Base-by-base conservation (phyloP, 2,329 filamentous ascomycete genomes). In the Blastomyces gilchristii region DNA sequence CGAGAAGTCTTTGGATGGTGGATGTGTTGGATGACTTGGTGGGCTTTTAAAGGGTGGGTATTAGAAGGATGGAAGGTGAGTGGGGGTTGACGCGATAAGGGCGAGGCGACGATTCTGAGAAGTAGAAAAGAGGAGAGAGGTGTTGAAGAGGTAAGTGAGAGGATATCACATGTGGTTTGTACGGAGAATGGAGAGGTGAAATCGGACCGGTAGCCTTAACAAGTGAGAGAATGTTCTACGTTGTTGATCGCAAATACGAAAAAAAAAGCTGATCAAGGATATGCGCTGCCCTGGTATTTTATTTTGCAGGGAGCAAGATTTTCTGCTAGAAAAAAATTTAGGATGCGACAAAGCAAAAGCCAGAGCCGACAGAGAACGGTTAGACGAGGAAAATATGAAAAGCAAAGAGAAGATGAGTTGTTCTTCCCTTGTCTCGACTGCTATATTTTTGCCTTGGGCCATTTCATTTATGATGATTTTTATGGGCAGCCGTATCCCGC, bases 1-100 rank as follows among this genome's bases (percentile, higher is more conserved):
- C 53, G 39, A 47, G 54, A 41, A 52, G 62, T 54, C 45, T 52
- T 52, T 61, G 43, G 49, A 37, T 31, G 11, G 25, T 25, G 25
- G 56, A 37, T 18, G 34, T 25, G 25, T 22, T 31, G 57, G 39
- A 31, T 45, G 41, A 31, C 12, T 59, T 59, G 57, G 18, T 41
- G 25, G 22, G 8, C n/a, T 18, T 18, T 31, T 39, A 14, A 25
- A 7, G 41, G 25, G 18, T 22, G 34, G 18, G 12, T 14, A 22
- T 57, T 16, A n/a, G 54, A 12, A 18, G 9, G 18, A 34, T n/a
- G 18, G n/a, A 39, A 7, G 22, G 18, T 9, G 53, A 39, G 53
- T 9, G 31, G 45, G 18, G 18, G 45, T 22, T 37, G 2, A n/a
- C 45, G 7, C 45, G 45, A 47, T 25, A 41, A 41, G 12, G 25